Conservation (phyloP, 2,329 filamentous ascomycete species). For the Cercospora beticola region DNA sequence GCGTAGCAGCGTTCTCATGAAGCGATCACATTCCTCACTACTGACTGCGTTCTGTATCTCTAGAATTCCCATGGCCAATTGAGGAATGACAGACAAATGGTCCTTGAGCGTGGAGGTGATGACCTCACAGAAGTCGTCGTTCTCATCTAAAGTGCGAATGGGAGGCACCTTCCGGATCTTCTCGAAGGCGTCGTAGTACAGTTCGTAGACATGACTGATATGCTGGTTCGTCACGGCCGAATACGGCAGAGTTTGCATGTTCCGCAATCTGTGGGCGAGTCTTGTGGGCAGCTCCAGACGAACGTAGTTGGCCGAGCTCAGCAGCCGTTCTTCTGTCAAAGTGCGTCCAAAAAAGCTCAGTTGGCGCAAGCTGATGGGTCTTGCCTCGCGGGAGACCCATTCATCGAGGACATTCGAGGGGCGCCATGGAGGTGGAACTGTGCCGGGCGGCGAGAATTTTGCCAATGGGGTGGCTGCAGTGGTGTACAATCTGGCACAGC, state of each 20-base stretch:
- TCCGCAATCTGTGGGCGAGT: constrained; percentile 88
- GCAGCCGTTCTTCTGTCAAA: constrained; percentile 80
- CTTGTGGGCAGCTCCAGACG: constrained; percentile 88
- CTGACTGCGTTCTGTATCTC: constrained; percentile 84
- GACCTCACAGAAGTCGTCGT: constrained; percentile 79
- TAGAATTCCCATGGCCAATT: constrained; percentile 88
- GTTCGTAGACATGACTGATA: constrained; percentile 90
- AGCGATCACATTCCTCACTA: constrained; percentile 77
- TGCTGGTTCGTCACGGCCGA: constrained; percentile 94
- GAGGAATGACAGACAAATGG: constrained; percentile 90
- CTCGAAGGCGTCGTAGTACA: constrained; percentile 97
- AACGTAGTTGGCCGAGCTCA: constrained; percentile 97
- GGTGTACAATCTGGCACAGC: constrained; percentile 22
- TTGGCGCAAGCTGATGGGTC: constrained; percentile 94
- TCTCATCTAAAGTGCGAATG: constrained; percentile 82
- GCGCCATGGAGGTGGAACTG: constrained; percentile 55
- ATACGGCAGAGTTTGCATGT: constrained; percentile 96
- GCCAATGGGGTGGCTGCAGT: constrained; percentile 14
- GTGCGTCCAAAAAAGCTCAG: constrained; percentile 96
- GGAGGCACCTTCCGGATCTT: constrained; percentile 79
- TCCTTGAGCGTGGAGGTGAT: constrained; percentile 78
- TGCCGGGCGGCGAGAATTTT: constrained; percentile 13
- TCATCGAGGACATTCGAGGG: constrained; percentile 61
- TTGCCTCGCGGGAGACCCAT: constrained; percentile 89
- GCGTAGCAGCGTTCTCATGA: constrained; percentile 91